A percentile compares a stretch with the other conserved stretches of the same genome.
phyloP scores from a whole-genome alignment of 306 rosid genomes.

The Alnus rubra region DNA sequence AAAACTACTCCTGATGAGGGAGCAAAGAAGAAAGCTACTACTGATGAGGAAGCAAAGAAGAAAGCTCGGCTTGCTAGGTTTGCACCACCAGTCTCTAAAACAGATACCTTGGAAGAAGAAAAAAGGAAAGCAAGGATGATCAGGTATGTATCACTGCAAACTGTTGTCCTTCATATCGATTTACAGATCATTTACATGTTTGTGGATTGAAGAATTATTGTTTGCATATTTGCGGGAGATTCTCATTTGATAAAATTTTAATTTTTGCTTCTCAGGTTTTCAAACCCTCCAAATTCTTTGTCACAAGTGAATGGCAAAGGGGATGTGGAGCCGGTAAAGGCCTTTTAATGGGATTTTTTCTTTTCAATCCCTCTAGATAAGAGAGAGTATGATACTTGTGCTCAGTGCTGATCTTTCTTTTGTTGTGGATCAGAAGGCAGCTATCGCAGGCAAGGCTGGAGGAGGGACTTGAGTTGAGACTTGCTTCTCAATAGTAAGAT shows the following conservation, averaged over 20 bases:
- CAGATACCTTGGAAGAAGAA: slow-evolving; percentile 74
- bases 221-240: background rate
- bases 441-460: slow-evolving; percentile 64
- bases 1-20: slow-evolving; percentile 47
- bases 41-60: slow-evolving; percentile 55
- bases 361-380: too few species aligned
- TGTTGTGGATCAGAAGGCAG: slow-evolving; percentile 47
- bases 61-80: slow-evolving; percentile 87
- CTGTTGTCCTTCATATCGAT: background rate
- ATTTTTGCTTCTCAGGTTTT: slow-evolving; percentile 53
- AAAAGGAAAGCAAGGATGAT: slow-evolving; percentile 80
- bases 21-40: slow-evolving; percentile 74
- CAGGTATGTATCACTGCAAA: slow-evolving; percentile 41
- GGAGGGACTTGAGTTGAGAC: slow-evolving; percentile 55
- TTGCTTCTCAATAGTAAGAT: slow-evolving; percentile 48
- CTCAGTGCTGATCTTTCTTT: slow-evolving; percentile 30
- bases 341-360: background rate
- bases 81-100: slow-evolving; percentile 52
- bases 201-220: background rate
- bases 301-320: slow-evolving; percentile 58
- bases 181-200: background rate
- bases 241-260: background rate
- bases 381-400: background rate
- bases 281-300: slow-evolving; percentile 43
- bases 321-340: slow-evolving; percentile 59